phyloP scores from a whole-genome alignment of 2,329 filamentous ascomycete genomes.

The Botryotinia convoluta region DNA sequence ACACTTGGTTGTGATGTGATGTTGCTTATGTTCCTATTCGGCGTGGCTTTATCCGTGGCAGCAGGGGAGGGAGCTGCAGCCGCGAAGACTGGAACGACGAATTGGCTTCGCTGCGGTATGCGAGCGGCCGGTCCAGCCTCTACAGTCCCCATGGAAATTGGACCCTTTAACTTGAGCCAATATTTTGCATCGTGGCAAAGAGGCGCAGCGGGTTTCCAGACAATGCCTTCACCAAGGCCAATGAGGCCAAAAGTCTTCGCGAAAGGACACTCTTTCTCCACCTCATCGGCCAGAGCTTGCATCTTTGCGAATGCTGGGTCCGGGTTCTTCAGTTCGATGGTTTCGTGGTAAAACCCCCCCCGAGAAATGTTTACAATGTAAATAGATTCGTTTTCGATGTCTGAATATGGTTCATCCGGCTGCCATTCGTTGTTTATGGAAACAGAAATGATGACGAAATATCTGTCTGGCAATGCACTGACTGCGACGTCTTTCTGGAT shows the following conservation, averaged over 20 bases:
- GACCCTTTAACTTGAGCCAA: constrained; percentile 33
- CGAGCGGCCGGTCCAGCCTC: neutral
- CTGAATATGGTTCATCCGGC: constrained; percentile 23
- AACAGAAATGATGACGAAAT: constrained; percentile 30
- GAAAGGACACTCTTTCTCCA: constrained; percentile 32
- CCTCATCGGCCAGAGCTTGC: constrained; percentile 23
- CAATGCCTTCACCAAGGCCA: constrained; percentile 32
- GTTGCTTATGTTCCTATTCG: neutral
- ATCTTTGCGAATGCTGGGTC: constrained; percentile 17
- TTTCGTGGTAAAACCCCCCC: constrained; percentile 26
- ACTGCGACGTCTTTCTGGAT: constrained; percentile 28
- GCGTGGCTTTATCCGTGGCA: rapidly evolving
- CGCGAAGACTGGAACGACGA: neutral
- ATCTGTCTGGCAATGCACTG: constrained; percentile 20
- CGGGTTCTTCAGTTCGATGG: constrained; percentile 10
- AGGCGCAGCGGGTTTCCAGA: constrained; percentile 29
- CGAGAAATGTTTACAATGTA: constrained; percentile 30
- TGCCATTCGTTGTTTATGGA: constrained; percentile 29
- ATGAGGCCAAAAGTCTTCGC: constrained; percentile 26
- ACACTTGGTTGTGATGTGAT: neutral
- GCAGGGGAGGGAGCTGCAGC: neutral
- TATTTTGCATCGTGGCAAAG: constrained; percentile 27
- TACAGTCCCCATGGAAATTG: neutral
- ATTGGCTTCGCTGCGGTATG: neutral
- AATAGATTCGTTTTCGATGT: constrained; percentile 24